A percentile compares a stretch with the other conserved stretches of the same genome.
Evolutionary conservation across 2,329 filamentous ascomycete species (phyloP).

Genomic region (Calonectria honghensis): DNA sequence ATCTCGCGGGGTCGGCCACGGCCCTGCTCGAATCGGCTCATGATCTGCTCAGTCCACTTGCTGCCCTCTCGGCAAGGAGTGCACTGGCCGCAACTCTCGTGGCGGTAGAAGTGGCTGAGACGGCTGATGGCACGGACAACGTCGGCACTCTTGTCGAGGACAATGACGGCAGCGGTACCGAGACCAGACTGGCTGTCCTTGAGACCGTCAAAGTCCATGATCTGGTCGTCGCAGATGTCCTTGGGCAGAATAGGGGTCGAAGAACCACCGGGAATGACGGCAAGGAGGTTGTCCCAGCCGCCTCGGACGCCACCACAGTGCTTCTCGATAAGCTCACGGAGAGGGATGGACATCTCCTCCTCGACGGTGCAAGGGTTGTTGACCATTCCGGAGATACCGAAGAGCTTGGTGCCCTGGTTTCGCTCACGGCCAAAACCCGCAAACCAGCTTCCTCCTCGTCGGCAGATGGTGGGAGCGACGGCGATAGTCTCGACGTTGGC

Average conservation of each 20-base stretch:
- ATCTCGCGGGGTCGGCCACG: constrained; percentile 93
- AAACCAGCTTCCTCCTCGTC: constrained; percentile 95
- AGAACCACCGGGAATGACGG: constrained; percentile 95
- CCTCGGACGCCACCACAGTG: constrained; percentile 98
- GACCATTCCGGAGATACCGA: constrained; percentile 98
- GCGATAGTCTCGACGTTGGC: constrained; percentile 98
- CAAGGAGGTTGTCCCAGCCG: constrained; percentile 98
- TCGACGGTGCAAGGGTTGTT: constrained; percentile 99
- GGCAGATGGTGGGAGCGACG: constrained; percentile 95
- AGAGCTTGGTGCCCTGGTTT: constrained; percentile 98
- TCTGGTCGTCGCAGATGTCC: constrained; percentile 90
- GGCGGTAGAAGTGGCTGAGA: constrained; percentile 97
- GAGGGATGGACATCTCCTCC: constrained; percentile 99
- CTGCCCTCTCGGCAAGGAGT: constrained; percentile 99
- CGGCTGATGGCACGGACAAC: constrained; percentile 95
- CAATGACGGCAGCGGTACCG: constrained; percentile 97
- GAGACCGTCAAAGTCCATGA: constrained; percentile 99
- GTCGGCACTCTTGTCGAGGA: constrained; percentile 99
- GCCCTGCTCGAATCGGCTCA: constrained; percentile 95
- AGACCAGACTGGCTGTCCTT: constrained; percentile 99
- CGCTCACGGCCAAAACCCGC: constrained; percentile 94
- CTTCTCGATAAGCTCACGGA: constrained; percentile 96
- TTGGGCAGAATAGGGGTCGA: constrained; percentile 97
- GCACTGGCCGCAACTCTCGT: constrained; percentile 98
- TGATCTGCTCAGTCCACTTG: constrained; percentile 99